A percentile compares a stretch with the other conserved stretches of the same genome.
Conservation (phyloP, 129 eudicot species). For the Flaveria robusta region DNA sequence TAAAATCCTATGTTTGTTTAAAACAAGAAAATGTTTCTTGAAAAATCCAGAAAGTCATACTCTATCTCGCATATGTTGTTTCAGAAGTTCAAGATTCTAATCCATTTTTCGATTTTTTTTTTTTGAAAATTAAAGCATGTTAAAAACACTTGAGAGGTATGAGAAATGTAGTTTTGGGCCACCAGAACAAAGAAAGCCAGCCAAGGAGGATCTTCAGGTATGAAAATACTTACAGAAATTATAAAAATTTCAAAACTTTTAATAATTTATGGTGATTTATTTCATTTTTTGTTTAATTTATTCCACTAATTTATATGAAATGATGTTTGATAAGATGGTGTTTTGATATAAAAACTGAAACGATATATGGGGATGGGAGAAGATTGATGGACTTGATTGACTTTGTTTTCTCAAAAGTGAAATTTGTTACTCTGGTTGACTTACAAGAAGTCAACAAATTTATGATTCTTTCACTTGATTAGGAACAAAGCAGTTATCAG, state of each 20-base stretch:
- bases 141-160: slow-evolving; percentile 60
- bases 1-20: not conserved
- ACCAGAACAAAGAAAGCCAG: slow-evolving; percentile 49
- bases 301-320: not conserved
- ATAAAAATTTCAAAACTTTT: not conserved
- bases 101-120: not conserved
- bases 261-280: not conserved
- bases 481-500: slow-evolving; percentile 63
- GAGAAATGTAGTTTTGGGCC: slow-evolving; percentile 62
- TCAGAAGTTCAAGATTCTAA: slow-evolving; percentile 5
- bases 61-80: not conserved
- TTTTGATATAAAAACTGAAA: slow-evolving; percentile 3
- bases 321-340: slow-evolving; percentile 7
- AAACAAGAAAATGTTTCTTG: not conserved
- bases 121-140: slow-evolving; percentile 40
- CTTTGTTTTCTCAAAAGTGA: slow-evolving; percentile 18
- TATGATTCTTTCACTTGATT: not conserved
- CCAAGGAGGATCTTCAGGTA: slow-evolving; percentile 56
- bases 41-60: not conserved
- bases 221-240: not conserved
- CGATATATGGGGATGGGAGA: not conserved
- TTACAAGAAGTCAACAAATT: slow-evolving; percentile 20
- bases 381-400: slow-evolving; percentile 7
- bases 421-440: slow-evolving; percentile 23
- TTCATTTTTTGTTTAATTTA: not conserved